Base-by-base conservation (phyloP, 345 rosid species). In the Arabidopsis arenosa region DNA sequence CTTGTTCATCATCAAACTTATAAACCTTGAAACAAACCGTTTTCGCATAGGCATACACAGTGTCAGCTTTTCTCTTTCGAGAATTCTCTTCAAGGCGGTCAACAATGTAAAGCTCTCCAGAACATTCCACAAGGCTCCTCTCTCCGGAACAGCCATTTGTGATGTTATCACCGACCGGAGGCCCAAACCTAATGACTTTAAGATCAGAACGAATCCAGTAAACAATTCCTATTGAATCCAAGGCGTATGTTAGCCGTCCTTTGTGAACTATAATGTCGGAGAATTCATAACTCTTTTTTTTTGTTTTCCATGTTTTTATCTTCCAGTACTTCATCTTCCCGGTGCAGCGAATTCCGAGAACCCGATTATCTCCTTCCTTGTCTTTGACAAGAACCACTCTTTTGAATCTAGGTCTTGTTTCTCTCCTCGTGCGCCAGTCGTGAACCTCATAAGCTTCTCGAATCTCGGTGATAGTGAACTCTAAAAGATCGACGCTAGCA, bases 1-100 rank as follows among this genome's bases (percentile, higher is more conserved):
- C 66, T 66, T 57, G 54, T 8, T 80, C 80, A 37, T 73, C 64
- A 63, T 80, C 55, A 14, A 80, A 48, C 79, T 71, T 83, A 18
- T 77, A 80, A 37, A 71, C 78, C 41, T 52, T 83, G 57, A 83
- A 70, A 26, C 62, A 28, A 0, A 64, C 5, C 2, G 69, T 64
- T 5, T n/a, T 2, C 6, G 36, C 5, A 33, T 6, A 4, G 5
- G 3, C 5, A 11, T 4, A 6, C 7, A 1, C 36, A 15, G 15
- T 4, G 7, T 33, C 18, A 26, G 32, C 23, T n/a, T 33, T 57
- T 10, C 21, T 26, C 8, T 41, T 23, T 2, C 18, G 10, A 0
- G 6, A 3, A 15, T 15, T 8, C 8, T 40, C 32, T 9, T 17
- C 17, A 6, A 23, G 47, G 6, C n/a, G n/a, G 1, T 43, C 6